A percentile compares a stretch with the other conserved stretches of the same genome.
Conservation (phyloP, 257 asterid genomes). For the Lavandula angustifolia region DNA sequence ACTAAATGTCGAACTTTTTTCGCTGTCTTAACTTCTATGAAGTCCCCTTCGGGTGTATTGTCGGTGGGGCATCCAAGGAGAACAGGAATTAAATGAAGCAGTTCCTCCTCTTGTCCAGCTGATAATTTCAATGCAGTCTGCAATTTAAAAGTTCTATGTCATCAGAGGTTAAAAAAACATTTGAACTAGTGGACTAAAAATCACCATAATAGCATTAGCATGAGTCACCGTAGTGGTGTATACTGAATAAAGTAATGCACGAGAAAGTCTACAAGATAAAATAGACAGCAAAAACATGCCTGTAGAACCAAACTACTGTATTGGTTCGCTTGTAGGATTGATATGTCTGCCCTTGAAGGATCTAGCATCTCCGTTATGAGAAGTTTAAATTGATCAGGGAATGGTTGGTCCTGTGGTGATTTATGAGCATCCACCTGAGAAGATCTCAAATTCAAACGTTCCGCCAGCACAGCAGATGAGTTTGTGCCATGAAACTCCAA, state of each 20-base stretch:
- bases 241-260: neutral
- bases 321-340: conserved; percentile 59
- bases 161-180: conserved; percentile 24
- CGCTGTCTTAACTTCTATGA: conserved; percentile 40
- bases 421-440: conserved; percentile 41
- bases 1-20: conserved; percentile 49
- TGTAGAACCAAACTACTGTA: conserved; percentile 91
- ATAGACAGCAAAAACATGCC: conserved; percentile 46
- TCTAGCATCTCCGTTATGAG: conserved; percentile 69
- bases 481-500: conserved; percentile 70
- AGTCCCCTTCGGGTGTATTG: conserved; percentile 43
- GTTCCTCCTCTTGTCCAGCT: conserved; percentile 66
- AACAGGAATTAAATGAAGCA: conserved; percentile 55
- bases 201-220: neutral
- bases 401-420: conserved; percentile 48
- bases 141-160: conserved; percentile 32
- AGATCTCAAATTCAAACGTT: conserved; percentile 62
- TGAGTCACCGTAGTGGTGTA: neutral
- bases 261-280: conserved; percentile 3
- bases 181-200: conserved; percentile 6
- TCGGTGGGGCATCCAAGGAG: conserved; percentile 66
- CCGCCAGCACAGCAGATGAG: conserved; percentile 69
- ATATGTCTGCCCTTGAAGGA: conserved; percentile 54
- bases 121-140: conserved; percentile 82
- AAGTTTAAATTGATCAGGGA: conserved; percentile 61